A percentile compares a stretch with the other conserved stretches of the same genome.
These are phyloP conservation scores for Plasmodium falciparum DNA, from an alignment of 169 alveolate species.

Conservation along the genomic window DNA sequence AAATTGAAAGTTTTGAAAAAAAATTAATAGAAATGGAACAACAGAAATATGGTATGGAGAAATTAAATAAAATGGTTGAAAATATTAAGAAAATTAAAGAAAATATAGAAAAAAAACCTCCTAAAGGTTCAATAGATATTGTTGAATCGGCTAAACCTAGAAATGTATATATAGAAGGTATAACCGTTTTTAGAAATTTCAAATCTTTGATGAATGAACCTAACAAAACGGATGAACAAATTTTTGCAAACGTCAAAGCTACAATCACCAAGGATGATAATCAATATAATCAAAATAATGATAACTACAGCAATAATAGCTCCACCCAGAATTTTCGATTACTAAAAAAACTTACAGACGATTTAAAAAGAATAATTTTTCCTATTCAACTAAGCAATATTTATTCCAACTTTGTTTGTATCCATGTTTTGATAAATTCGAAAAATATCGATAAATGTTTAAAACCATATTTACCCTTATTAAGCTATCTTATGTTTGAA, in stretches of 20 bases:
- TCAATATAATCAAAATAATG: conserved; percentile 3
- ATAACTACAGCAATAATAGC: too few relatives aligned
- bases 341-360: not conserved
- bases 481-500: conserved; percentile 79
- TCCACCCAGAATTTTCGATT: not conserved
- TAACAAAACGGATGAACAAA: too few relatives aligned
- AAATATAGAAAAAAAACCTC: conserved; percentile 69
- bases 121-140: conserved; percentile 53
- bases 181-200: conserved; percentile 77
- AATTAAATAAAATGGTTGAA: conserved; percentile 68
- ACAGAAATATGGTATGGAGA: conserved; percentile 62
- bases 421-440: conserved; percentile 78
- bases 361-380: conserved; percentile 55
- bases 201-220: conserved; percentile 3
- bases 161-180: conserved; percentile 55
- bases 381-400: conserved; percentile 82
- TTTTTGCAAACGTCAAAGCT: not conserved
- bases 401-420: conserved; percentile 81
- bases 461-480: conserved; percentile 76
- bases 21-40: conserved; percentile 74
- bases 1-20: conserved; percentile 75
- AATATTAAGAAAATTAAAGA: conserved; percentile 67
- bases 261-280: too few relatives aligned
- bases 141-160: conserved; percentile 59
- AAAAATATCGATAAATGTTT: conserved; percentile 30